phyloP scores from a whole-genome alignment of 306 rosid genomes.

The Prunus persica region Prunus_persica_NCBIv2 NC_034014.1:24076001-24076500 shows the following conservation, averaged over 20 bases:
- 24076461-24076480: slow-evolving; percentile 97
- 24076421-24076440: background rate
- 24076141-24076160: slow-evolving; percentile 17
- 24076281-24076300: background rate
- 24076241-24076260: slow-evolving; percentile 31
- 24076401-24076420: background rate
- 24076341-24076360: background rate
- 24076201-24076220: slow-evolving; percentile 87
- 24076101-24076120: slow-evolving; percentile 13
- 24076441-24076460: slow-evolving; percentile 58
- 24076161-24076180: slow-evolving; percentile 93
- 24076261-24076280: slow-evolving; percentile 1
- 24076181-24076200: slow-evolving; percentile 90
- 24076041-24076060: slow-evolving; percentile 96
- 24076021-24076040: slow-evolving; percentile 81
- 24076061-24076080: slow-evolving; percentile 35
- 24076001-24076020: slow-evolving; percentile 85
- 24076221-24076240: slow-evolving; percentile 33
- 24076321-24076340: background rate
- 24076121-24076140: slow-evolving; percentile 9
- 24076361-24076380: background rate
- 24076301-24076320: background rate
- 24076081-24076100: slow-evolving; percentile 6
- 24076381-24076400: background rate
- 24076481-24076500: slow-evolving; percentile 98